A percentile compares a stretch with the other conserved stretches of the same genome.
Evolutionary conservation across 768 basidiomycete genomes (phyloP).

Genomic region (Kwoniella europaea): DNA sequence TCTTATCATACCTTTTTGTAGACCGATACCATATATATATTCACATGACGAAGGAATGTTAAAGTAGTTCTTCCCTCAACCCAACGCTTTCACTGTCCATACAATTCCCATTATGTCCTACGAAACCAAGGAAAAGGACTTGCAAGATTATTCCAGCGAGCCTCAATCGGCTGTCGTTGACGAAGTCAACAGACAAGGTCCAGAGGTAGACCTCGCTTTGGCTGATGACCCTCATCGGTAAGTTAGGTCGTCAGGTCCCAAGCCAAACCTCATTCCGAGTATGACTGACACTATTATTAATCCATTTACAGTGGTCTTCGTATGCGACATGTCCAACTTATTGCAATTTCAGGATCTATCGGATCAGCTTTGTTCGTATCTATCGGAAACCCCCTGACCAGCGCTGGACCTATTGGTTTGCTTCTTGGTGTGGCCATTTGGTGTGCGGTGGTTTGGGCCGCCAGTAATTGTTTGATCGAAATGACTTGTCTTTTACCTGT

Average conservation of each 20-base stretch:
- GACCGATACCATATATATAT: neutral
- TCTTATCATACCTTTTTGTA: neutral
- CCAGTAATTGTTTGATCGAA: constrained; percentile 37
- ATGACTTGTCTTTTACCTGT: constrained; percentile 39
- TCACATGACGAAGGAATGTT: neutral
- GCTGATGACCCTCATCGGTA: constrained; percentile 30
- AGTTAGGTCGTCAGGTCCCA: neutral
- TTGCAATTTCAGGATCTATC: constrained; percentile 44
- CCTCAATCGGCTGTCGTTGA: constrained; percentile 8
- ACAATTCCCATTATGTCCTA: constrained; percentile 15
- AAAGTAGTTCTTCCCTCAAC: neutral
- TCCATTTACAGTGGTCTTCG: constrained; percentile 31
- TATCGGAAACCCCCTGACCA: constrained; percentile 33
- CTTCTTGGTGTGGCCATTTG: constrained; percentile 36
- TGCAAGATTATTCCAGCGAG: constrained; percentile 1
- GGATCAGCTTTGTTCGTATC: constrained; percentile 38
- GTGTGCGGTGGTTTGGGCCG: constrained; percentile 25
- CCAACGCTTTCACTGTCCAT: neutral
- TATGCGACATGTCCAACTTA: constrained; percentile 45
- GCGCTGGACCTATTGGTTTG: constrained; percentile 36
- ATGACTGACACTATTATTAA: neutral
- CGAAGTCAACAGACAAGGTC: constrained; percentile 6
- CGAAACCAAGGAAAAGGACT: constrained; percentile 22
- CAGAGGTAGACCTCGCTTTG: constrained; percentile 1
- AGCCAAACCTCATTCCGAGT: neutral